Base-by-base conservation (phyloP, 306 rosid genomes). In the Cucurbita argyrosperma region DNA sequence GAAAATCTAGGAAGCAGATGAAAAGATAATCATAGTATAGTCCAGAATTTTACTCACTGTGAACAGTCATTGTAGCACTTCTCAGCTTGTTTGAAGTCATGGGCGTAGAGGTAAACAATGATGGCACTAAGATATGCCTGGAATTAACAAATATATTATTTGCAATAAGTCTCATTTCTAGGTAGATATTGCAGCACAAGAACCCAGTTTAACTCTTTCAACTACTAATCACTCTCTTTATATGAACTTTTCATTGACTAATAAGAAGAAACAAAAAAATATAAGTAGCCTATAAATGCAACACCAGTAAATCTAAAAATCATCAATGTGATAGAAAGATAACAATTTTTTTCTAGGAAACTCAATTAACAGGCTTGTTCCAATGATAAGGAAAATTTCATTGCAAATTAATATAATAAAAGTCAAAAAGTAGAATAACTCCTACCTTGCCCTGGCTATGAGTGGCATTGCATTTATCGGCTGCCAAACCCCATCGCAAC, bases 61-160 rank as follows among this genome's bases (percentile, higher is more conserved):
- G 84, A 85, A 61, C 97, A 91, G 85, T 94, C 99, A 74, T 91
- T 89, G 80, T 85, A 94, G 87, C 96, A 91, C 85, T 91, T 82
- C 83, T 94, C 95, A 57, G 99, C 99, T 88, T 94, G 91, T 81
- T 85, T 88, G 78, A 88, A 82, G 85, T 94, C 95, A 79, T 88
- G 85, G 38, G 91, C 87, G 72, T 91, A 94, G 53, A 94, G 91
- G 87, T 91, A 85, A 79, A 91, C 72, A 75, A 94, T 80, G 77
- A 94, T 89, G 7, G 92, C 95, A 79, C 95, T 82, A 58, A 94
- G 97, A 78, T 94, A 94, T 63, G 96, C 99, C 99, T 94, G 92
- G 80, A 78, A 71, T 38, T 74, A 42, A 18, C 77, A 79, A 82
- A 61, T 64, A 23, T 74, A 23, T 40, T 58, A 57, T n/a, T 74